Percentiles rank a stretch among this genome's conserved stretches.
phyloP scores from a whole-genome alignment of 2,329 filamentous ascomycete genomes.

The Phoma sp. region DNA sequence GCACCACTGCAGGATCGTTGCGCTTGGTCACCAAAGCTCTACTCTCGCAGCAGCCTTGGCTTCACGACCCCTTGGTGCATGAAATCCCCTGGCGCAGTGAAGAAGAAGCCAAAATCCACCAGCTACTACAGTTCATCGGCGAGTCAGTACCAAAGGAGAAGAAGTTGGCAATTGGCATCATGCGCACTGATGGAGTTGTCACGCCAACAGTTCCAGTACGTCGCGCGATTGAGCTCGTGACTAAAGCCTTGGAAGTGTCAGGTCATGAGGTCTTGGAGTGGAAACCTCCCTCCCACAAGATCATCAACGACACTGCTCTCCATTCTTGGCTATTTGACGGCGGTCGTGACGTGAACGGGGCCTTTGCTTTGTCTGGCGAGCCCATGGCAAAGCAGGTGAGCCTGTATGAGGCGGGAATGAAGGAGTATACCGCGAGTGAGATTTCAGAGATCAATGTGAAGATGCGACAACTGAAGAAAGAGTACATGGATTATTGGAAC shows the following conservation, averaged over 20 bases:
- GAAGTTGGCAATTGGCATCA: slow-evolving; percentile 41
- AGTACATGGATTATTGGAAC: slow-evolving; percentile 49
- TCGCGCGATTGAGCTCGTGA: slow-evolving; percentile 40
- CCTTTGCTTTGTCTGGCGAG: slow-evolving; percentile 44
- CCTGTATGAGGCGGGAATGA: slow-evolving; percentile 20
- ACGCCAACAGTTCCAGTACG: slow-evolving; percentile 45
- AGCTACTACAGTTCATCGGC: slow-evolving; percentile 37
- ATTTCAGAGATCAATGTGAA: slow-evolving; percentile 43
- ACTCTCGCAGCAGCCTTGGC: slow-evolving; percentile 67
- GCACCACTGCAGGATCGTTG: slow-evolving; percentile 61
- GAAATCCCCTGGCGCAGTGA: slow-evolving; percentile 69
- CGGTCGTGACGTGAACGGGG: slow-evolving; percentile 36
- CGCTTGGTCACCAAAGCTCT: slow-evolving; percentile 63
- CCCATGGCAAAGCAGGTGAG: slow-evolving; percentile 36
- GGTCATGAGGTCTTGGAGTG: slow-evolving; percentile 42
- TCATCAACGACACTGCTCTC: slow-evolving; percentile 26
- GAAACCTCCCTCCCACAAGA: slow-evolving; percentile 33
- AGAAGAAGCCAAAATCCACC: slow-evolving; percentile 41
- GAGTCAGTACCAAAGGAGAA: slow-evolving; percentile 6
- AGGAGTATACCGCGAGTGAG: slow-evolving; percentile 34
- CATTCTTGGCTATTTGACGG: slow-evolving; percentile 43
- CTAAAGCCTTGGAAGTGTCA: slow-evolving; percentile 26
- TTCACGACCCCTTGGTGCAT: slow-evolving; percentile 67
- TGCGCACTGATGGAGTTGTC: slow-evolving; percentile 44
- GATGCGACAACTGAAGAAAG: slow-evolving; percentile 38